A percentile compares a stretch with the other conserved stretches of the same genome.
phyloP scores from a whole-genome alignment of 805 yeast species.

The Clavispora vitiphila region DNA sequence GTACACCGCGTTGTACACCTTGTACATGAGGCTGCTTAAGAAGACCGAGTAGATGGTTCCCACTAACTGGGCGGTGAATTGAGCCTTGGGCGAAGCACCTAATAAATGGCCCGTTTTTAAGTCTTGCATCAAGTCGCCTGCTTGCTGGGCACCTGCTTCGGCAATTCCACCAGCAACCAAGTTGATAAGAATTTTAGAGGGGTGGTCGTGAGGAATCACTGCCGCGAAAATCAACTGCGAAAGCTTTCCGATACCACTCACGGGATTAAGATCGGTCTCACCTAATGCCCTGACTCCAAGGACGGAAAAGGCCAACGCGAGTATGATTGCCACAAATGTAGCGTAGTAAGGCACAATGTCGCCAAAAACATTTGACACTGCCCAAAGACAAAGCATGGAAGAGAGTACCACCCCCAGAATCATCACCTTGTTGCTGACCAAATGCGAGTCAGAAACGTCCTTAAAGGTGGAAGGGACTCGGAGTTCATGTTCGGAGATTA shows the following conservation, averaged over 20 bases:
- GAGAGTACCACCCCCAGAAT: conserved; percentile 60
- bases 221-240: conserved; percentile 87
- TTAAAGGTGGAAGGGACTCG: conserved; percentile 1
- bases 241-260: conserved; percentile 90
- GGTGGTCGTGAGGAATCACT: conserved; percentile 66
- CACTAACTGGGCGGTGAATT: conserved; percentile 81
- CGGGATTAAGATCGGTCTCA: conserved; percentile 95
- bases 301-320: conserved; percentile 77
- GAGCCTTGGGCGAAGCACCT: conserved; percentile 91
- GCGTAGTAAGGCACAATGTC: conserved; percentile 66
- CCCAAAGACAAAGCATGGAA: conserved; percentile 58
- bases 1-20: conserved; percentile 74
- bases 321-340: conserved; percentile 56
- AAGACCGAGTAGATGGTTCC: conserved; percentile 85
- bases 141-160: conserved; percentile 98
- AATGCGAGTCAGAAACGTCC: conserved; percentile 23
- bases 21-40: conserved; percentile 76
- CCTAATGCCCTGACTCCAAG: conserved; percentile 93
- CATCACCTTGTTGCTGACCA: conserved; percentile 49
- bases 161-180: conserved; percentile 95
- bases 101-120: conserved; percentile 87
- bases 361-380: conserved; percentile 69
- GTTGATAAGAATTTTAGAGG: conserved; percentile 79
- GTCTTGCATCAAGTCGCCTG: conserved; percentile 97
- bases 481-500: not conserved